Evolutionary conservation across 108 stramenopile species (phyloP).

Genomic region (Nitzschia sp.): DNA sequence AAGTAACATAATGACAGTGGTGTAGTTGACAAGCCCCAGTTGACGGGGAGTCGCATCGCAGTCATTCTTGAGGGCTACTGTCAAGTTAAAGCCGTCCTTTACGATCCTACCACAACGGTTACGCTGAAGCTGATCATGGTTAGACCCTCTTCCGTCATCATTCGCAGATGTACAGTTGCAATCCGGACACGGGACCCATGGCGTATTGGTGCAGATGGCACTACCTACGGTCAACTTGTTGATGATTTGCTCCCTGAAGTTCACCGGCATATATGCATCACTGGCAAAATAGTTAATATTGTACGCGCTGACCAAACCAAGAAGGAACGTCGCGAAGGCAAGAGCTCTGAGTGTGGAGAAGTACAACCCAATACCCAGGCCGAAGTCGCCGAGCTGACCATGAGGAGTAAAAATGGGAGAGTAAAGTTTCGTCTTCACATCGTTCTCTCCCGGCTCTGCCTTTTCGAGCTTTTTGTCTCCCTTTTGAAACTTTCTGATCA

Average conservation of each 20-base stretch:
- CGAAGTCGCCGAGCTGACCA: slow-evolving; percentile 59
- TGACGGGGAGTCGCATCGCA: slow-evolving; percentile 65
- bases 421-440: slow-evolving; percentile 61
- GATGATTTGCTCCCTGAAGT: slow-evolving; percentile 12
- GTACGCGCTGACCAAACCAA: slow-evolving; percentile 68
- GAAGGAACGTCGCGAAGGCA: slow-evolving; percentile 33
- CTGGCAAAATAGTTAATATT: slow-evolving; percentile 70
- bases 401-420: slow-evolving; percentile 61
- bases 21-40: slow-evolving; percentile 60
- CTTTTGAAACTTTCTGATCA: slow-evolving; percentile 27
- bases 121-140: background rate
- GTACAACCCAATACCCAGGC: slow-evolving; percentile 71
- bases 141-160: background rate
- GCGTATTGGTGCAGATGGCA: slow-evolving; percentile 47
- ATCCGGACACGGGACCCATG: slow-evolving; percentile 67
- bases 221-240: slow-evolving; percentile 18
- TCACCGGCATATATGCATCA: slow-evolving; percentile 45
- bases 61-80: slow-evolving; percentile 63
- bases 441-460: slow-evolving; percentile 72
- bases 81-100: background rate
- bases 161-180: slow-evolving; percentile 10
- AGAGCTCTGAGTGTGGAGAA: slow-evolving; percentile 58
- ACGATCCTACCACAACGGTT: background rate
- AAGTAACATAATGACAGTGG: slow-evolving; percentile 50
- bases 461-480: slow-evolving; percentile 44